A percentile compares a stretch with the other conserved stretches of the same genome.
These are phyloP conservation scores for Cladorrhinum samala DNA, from an alignment of 495 filamentous ascomycete genomes.

Conservation along the genomic window DNA sequence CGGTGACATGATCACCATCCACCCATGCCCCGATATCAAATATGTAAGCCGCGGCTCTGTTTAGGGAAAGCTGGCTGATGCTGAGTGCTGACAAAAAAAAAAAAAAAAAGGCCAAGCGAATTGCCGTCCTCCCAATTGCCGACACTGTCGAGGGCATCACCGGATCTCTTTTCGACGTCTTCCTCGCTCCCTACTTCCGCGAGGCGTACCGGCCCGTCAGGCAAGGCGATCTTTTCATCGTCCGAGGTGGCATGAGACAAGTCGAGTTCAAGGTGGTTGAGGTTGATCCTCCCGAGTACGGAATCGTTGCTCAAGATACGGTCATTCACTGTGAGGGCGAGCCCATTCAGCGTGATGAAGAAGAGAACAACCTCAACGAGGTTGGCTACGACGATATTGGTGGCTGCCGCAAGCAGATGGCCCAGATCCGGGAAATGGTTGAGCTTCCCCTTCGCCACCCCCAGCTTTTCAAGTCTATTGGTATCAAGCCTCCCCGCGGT, in stretches of 20 bases:
- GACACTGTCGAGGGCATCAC: constrained; percentile 97
- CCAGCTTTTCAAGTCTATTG: constrained; percentile 99
- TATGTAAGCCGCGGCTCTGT: constrained; percentile 59
- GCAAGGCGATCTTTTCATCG: constrained; percentile 95
- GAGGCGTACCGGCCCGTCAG: constrained; percentile 96
- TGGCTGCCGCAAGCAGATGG: constrained; percentile 99
- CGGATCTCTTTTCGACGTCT: constrained; percentile 96
- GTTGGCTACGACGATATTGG: constrained; percentile 99
- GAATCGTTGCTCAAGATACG: constrained; percentile 97
- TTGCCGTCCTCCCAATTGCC: constrained; percentile 95
- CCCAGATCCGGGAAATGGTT: constrained; percentile 96
- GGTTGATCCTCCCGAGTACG: constrained; percentile 95
- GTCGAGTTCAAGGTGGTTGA: constrained; percentile 99
- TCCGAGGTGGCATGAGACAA: constrained; percentile 94
- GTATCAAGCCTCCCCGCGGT: constrained; percentile 98
- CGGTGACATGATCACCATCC: constrained; percentile 92
- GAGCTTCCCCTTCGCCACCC: constrained; percentile 94
- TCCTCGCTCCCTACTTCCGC: constrained; percentile 98
- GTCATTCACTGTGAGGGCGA: constrained; percentile 99
- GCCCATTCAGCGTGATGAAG: constrained; percentile 96
- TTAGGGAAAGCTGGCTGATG: background rate
- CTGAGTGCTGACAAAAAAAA: constrained; percentile 5
- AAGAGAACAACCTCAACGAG: constrained; percentile 98
- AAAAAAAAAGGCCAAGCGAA: constrained; percentile 80
- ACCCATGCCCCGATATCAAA: constrained; percentile 99